These are phyloP conservation scores for Cylindrodendrum hubeiense DNA, from an alignment of 2,329 filamentous ascomycete species.

Conservation along the genomic window DNA sequence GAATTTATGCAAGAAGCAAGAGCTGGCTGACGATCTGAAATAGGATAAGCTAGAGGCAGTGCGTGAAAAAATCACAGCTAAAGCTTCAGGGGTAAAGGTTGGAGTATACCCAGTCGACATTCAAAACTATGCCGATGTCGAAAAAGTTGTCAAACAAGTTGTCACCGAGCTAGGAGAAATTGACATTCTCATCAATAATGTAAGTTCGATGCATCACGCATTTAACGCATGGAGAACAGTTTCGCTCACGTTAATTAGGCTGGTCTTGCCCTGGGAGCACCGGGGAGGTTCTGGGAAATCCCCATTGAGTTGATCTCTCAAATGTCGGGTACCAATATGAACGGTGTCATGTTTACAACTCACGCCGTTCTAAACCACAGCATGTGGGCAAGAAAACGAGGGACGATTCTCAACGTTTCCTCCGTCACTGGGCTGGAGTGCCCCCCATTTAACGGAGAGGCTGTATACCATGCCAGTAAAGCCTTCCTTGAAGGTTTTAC, in stretches of 20 bases:
- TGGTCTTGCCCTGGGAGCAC: conserved; percentile 24
- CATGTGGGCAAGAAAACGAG: conserved; percentile 21
- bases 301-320: conserved; percentile 2
- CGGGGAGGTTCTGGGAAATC: conserved; percentile 16
- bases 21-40: background rate
- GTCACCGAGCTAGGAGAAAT: conserved; percentile 17
- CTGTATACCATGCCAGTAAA: conserved; percentile 22
- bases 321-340: conserved; percentile 48
- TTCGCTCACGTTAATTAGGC: background rate
- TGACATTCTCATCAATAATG: conserved; percentile 30
- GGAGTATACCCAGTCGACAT: conserved; percentile 9
- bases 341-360: conserved; percentile 36
- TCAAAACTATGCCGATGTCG: background rate
- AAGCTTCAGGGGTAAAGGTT: background rate
- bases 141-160: background rate
- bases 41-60: conserved; percentile 18
- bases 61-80: background rate
- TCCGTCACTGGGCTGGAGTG: conserved; percentile 17
- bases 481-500: conserved; percentile 17
- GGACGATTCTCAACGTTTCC: conserved; percentile 22
- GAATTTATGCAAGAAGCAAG: too few species aligned
- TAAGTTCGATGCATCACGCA: background rate
- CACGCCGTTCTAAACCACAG: conserved; percentile 49
- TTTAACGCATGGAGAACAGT: too few species aligned
- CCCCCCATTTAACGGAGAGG: conserved; percentile 18